phyloP scores from a whole-genome alignment of 2,329 filamentous ascomycete species.

The Davidsoniella virescens region DNA sequence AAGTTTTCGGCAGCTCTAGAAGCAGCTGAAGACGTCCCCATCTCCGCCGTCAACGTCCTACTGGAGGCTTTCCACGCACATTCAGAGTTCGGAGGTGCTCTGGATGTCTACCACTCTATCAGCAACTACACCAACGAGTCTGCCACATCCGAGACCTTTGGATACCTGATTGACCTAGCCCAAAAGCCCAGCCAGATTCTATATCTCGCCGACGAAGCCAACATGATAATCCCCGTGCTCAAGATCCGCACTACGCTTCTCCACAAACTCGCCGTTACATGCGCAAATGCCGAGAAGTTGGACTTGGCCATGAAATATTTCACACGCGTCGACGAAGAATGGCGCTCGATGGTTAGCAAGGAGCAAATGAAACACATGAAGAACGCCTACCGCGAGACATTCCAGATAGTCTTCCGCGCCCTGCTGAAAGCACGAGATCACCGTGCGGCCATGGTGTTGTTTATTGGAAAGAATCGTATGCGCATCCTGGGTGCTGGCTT shows the following conservation, averaged over 20 bases:
- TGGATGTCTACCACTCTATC: conserved; percentile 13
- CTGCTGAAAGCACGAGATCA: neutral
- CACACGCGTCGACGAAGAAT: conserved; percentile 2
- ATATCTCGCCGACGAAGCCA: conserved; percentile 10
- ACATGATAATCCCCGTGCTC: conserved; percentile 4
- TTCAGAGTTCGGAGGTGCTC: conserved; percentile 9
- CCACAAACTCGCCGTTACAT: conserved; percentile 19
- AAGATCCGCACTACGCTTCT: conserved; percentile 8
- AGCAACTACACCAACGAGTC: conserved; percentile 14
- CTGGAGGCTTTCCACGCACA: conserved; percentile 19
- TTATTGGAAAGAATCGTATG: conserved; percentile 8
- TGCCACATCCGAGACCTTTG: conserved; percentile 13
- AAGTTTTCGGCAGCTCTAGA: conserved; percentile 41
- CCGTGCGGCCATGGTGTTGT: neutral
- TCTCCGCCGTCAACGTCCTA: conserved; percentile 21
- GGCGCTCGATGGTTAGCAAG: conserved; percentile 3
- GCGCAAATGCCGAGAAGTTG: conserved; percentile 18
- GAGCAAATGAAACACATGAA: conserved; percentile 6
- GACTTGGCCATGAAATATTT: conserved; percentile 20
- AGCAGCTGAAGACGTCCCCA: conserved; percentile 20
- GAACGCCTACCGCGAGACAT: conserved; percentile 12
- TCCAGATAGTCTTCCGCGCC: conserved; percentile 12
- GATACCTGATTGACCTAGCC: conserved; percentile 6
- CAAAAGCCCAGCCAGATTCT: neutral
- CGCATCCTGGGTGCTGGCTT: conserved; percentile 3